These are phyloP conservation scores for Iodosphaeria phyllophila DNA, from an alignment of 2,329 filamentous ascomycete genomes.

Conservation along the genomic window DNA sequence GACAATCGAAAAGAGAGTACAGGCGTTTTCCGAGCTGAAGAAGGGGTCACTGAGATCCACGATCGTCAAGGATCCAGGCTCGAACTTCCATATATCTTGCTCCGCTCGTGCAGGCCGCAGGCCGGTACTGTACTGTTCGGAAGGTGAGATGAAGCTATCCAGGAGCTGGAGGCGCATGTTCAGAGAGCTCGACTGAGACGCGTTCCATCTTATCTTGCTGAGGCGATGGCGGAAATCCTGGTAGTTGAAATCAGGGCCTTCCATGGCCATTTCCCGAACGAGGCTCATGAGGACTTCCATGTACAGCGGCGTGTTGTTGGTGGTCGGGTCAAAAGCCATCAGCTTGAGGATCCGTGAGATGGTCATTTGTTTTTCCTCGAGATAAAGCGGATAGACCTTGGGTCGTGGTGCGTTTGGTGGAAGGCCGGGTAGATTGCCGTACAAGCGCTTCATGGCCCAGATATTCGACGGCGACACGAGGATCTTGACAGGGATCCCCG, in stretches of 20 bases:
- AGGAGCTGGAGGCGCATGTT: conserved; percentile 27
- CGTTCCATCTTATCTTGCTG: conserved; percentile 11
- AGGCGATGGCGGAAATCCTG: conserved; percentile 17
- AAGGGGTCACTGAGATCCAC: conserved; percentile 38
- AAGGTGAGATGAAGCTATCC: conserved; percentile 27
- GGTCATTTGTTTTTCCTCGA: conserved; percentile 25
- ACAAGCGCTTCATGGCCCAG: conserved; percentile 19
- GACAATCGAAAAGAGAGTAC: conserved; percentile 35
- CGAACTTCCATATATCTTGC: conserved; percentile 8
- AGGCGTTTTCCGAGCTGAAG: conserved; percentile 30
- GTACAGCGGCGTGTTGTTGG: conserved; percentile 24
- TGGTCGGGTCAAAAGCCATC: conserved; percentile 25
- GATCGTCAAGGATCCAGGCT: conserved; percentile 30
- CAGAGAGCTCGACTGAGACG: conserved; percentile 20
- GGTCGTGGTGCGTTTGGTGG: conserved; percentile 10
- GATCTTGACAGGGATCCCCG: conserved; percentile 24
- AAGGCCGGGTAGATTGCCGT: conserved; percentile 16
- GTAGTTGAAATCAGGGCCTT: conserved; percentile 20
- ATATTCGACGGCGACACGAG: conserved; percentile 28
- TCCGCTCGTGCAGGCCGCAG: conserved; percentile 2
- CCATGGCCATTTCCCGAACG: conserved; percentile 26
- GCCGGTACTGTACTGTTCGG: conserved; percentile 2
- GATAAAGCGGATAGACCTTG: conserved; percentile 21
- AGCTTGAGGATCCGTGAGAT: conserved; percentile 28
- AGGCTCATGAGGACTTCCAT: conserved; percentile 20